These are phyloP conservation scores for Byssothecium circinans DNA, from an alignment of 2,329 filamentous ascomycete species.

Conservation along the genomic window DNA sequence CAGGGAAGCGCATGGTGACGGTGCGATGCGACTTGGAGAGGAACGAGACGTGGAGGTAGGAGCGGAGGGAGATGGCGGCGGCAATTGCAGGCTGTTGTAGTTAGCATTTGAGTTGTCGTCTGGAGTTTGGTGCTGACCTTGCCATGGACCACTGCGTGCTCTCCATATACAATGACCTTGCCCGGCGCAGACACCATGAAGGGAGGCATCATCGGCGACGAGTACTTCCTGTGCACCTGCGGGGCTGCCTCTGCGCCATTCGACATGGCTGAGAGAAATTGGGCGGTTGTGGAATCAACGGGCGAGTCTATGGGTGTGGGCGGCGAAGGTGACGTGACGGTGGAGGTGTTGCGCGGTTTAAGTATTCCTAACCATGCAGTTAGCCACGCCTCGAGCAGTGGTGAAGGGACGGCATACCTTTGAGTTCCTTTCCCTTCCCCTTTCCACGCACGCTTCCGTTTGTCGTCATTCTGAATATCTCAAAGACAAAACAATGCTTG, in stretches of 20 bases:
- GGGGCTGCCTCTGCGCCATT: conserved; percentile 18
- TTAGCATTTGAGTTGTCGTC: background rate
- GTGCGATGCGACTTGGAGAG: conserved; percentile 89
- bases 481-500: background rate
- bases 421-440: too few relatives aligned
- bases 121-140: too few relatives aligned
- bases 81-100: conserved; percentile 76
- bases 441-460: too few relatives aligned
- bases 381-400: too few relatives aligned
- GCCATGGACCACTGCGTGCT: conserved; percentile 96
- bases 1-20: conserved; percentile 84
- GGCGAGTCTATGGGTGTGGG: conserved; percentile 31
- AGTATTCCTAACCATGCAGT: too few relatives aligned
- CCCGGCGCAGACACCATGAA: conserved; percentile 99
- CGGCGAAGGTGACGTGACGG: conserved; percentile 26
- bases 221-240: conserved; percentile 37
- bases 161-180: conserved; percentile 97
- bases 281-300: conserved; percentile 30
- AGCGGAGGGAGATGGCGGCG: conserved; percentile 90
- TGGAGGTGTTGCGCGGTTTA: too few relatives aligned
- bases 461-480: too few relatives aligned
- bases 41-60: conserved; percentile 93
- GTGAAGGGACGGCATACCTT: too few relatives aligned
- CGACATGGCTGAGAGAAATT: conserved; percentile 27
- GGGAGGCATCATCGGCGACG: conserved; percentile 71